Evolutionary conservation across 2,329 filamentous ascomycete genomes (phyloP).

Genomic region (Claviceps fusiformis): DNA sequence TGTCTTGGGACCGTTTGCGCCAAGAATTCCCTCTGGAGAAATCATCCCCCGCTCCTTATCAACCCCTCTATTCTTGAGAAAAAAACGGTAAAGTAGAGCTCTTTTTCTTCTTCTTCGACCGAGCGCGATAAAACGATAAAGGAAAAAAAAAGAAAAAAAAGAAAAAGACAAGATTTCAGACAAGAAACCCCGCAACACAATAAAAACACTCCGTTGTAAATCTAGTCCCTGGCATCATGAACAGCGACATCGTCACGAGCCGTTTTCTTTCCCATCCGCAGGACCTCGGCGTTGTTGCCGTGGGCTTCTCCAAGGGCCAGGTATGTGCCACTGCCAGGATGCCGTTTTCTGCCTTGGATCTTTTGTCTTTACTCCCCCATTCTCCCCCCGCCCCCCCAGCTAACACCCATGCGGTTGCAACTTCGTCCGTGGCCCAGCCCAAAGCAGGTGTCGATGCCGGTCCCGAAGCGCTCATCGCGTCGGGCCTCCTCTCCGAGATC

Average conservation of each 20-base stretch:
- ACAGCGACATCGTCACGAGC: conserved; percentile 40
- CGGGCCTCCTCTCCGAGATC: conserved; percentile 74
- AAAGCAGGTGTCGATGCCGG: conserved; percentile 88
- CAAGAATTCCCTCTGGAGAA: background rate
- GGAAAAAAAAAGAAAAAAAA: background rate
- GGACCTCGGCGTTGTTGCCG: conserved; percentile 82
- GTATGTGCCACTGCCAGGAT: conserved; percentile 32
- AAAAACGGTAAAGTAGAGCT: too few relatives aligned
- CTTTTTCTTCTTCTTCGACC: too few relatives aligned
- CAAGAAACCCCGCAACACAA: background rate
- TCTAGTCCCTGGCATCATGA: conserved; percentile 22
- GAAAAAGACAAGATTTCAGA: background rate
- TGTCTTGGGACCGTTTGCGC: background rate
- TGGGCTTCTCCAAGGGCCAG: conserved; percentile 94
- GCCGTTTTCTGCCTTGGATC: background rate
- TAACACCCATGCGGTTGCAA: too few relatives aligned
- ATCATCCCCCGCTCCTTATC: background rate
- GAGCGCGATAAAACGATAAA: too few relatives aligned
- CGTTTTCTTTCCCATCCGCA: conserved; percentile 70
- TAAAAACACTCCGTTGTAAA: background rate
- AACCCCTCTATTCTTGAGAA: background rate
- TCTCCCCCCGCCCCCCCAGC: background rate
- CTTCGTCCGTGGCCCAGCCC: conserved; percentile 36
- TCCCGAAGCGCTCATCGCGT: conserved; percentile 75
- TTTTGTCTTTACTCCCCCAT: background rate